phyloP scores from a whole-genome alignment of 179 eudicot genomes.

The Pouteria campechiana region DNA sequence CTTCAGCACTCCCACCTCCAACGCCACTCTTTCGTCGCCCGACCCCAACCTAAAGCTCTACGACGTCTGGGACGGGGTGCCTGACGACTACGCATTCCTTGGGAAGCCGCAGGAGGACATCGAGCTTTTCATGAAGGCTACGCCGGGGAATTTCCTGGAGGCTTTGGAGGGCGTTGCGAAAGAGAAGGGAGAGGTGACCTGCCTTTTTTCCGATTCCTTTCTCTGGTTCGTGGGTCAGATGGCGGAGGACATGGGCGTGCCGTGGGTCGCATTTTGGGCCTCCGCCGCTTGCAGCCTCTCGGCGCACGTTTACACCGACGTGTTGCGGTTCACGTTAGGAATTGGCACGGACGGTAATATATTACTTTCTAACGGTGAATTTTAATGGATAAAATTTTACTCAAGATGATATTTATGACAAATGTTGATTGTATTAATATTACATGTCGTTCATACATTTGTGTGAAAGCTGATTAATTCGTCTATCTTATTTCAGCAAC shows the following conservation, averaged over 20 bases:
- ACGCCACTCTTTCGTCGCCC: not conserved
- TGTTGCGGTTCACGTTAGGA: too few species aligned
- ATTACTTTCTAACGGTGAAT: too few species aligned
- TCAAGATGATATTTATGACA: too few species aligned
- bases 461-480: too few species aligned
- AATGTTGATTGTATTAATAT: too few species aligned
- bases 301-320: constrained; percentile 14
- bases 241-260: constrained; percentile 10
- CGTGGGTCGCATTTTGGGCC: constrained; percentile 10
- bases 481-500: too few species aligned
- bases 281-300: constrained; percentile 14
- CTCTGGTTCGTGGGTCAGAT: constrained; percentile 11
- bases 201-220: not conserved
- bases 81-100: constrained; percentile 6
- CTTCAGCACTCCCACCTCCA: constrained; percentile 1
- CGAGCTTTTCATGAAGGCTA: constrained; percentile 10
- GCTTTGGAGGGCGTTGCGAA: not conserved
- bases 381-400: too few species aligned
- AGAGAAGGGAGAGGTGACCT: not conserved
- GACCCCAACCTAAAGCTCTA: not conserved
- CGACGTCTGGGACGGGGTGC: constrained; percentile 15
- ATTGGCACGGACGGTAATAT: too few species aligned
- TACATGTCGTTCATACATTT: too few species aligned
- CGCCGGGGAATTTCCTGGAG: not conserved
- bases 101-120: constrained; percentile 10